phyloP scores from a whole-genome alignment of 2,329 filamentous ascomycete species.

The Bisporella sp. region DNA sequence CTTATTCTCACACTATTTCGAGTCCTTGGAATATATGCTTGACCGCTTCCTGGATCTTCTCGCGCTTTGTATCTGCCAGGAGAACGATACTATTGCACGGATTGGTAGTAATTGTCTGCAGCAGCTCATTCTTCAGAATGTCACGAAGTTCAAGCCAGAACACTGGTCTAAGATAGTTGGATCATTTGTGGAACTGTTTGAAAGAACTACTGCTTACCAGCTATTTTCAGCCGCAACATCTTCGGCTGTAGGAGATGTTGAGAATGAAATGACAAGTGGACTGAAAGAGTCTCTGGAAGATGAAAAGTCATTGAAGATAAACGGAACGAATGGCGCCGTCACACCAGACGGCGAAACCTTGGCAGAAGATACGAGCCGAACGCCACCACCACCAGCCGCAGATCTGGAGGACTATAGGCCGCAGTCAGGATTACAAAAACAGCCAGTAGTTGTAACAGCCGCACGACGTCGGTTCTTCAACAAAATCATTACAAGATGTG shows the following conservation, averaged over 20 bases:
- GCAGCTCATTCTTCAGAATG: constrained; percentile 92
- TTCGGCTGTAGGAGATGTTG: constrained; percentile 44
- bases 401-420: constrained; percentile 76
- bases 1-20: constrained; percentile 97
- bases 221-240: constrained; percentile 77
- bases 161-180: constrained; percentile 96
- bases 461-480: constrained; percentile 96
- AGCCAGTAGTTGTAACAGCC: constrained; percentile 86
- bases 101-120: constrained; percentile 98
- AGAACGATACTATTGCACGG: constrained; percentile 95
- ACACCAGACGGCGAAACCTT: constrained; percentile 24
- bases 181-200: constrained; percentile 92
- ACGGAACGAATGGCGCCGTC: constrained; percentile 27
- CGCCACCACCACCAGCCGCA: constrained; percentile 11
- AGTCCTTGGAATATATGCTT: constrained; percentile 93
- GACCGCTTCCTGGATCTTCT: constrained; percentile 94
- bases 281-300: constrained; percentile 21
- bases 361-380: constrained; percentile 24
- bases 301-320: constrained; percentile 52
- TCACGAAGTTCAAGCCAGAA: constrained; percentile 76
- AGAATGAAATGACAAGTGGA: constrained; percentile 37
- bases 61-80: constrained; percentile 94
- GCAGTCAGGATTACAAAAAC: constrained; percentile 68
- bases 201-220: constrained; percentile 88
- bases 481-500: constrained; percentile 97